Base-by-base conservation (phyloP, 2,329 filamentous ascomycete genomes). In the Talaromyces sp. region DNA sequence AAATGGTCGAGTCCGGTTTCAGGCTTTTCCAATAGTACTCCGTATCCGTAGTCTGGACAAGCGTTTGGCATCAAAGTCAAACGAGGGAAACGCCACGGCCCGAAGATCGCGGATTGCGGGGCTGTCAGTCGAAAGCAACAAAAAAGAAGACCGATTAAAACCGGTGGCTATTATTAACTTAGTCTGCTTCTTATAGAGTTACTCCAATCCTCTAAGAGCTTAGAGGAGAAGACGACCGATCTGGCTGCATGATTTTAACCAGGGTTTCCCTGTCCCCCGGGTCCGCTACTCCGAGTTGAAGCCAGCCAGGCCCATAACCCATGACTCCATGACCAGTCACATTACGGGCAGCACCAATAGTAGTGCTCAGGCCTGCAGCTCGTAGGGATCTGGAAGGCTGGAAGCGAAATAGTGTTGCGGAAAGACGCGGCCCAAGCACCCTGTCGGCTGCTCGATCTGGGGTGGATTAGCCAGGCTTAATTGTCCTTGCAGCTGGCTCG, bases 381-480 rank as follows among this genome's bases (percentile, higher is more conserved):
- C 42, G n/a, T 18, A 6, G 42, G n/a, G 42, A 47, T 47, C 42
- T 47, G 18, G 44, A 40, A 34, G n/a, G 36, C 16, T 23, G 23
- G 23, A 36, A 36, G 33, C 33, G 33, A 23, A 47, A 47, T 27
- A 47, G 44, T 4, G 7, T n/a, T 9, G 42, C 36, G 54, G 23
- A 56, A 34, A 40, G 54, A 34, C 54, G 42, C 34, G 54, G 54
- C 34, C 54, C 54, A 56, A 56, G 54, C 54, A 56, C 56, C 40
- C 30, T 57, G 56, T 40, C 31, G 42, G 27, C n/a, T 10, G 28
- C 36, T 23, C 40, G 40, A 28, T 16, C 54, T 27, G 56, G 27
- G 16, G 16, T 33, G 36, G 40, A 50, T 47, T 23, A 16, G n/a
- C 18, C 10, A 8, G 44, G 23, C 44, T 47, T 27, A 47, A 47